phyloP scores from a whole-genome alignment of 2,329 filamentous ascomycete species.

The Parascedosporium putredinis region DNA sequence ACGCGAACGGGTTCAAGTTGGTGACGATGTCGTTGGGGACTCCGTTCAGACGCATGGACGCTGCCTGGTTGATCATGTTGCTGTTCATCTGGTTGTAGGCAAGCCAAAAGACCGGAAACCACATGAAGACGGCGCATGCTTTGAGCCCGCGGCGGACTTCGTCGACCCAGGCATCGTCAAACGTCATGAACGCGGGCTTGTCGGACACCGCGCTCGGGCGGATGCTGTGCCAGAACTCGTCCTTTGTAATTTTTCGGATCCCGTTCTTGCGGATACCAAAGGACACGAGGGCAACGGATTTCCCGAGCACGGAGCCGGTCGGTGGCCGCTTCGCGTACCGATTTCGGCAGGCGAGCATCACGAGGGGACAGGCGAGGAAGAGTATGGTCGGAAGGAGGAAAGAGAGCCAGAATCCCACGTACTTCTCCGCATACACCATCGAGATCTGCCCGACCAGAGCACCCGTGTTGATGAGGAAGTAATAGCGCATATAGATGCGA shows the following conservation, averaged over 20 bases:
- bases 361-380: constrained; percentile 50
- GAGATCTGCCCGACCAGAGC: constrained; percentile 51
- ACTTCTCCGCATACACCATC: constrained; percentile 65
- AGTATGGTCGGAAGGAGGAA: constrained; percentile 58
- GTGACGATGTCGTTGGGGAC: constrained; percentile 68
- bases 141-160: constrained; percentile 59
- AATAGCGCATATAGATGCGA: constrained; percentile 60
- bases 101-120: constrained; percentile 53
- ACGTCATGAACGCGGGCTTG: constrained; percentile 62
- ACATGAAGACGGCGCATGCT: constrained; percentile 60
- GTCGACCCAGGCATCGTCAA: constrained; percentile 71
- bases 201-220: constrained; percentile 52
- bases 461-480: constrained; percentile 63
- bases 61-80: constrained; percentile 53
- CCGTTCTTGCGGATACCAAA: constrained; percentile 59
- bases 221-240: constrained; percentile 54
- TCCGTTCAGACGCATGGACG: constrained; percentile 54
- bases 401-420: constrained; percentile 65
- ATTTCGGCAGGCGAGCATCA: constrained; percentile 49
- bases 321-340: constrained; percentile 48
- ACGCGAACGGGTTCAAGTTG: constrained; percentile 63
- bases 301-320: constrained; percentile 54
- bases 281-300: constrained; percentile 17
- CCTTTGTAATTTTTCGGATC: constrained; percentile 41
- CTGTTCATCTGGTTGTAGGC: constrained; percentile 39